A percentile compares a stretch with the other conserved stretches of the same genome.
Conservation (phyloP, 2,329 filamentous ascomycete genomes). For the Botrytis fragariae region DNA sequence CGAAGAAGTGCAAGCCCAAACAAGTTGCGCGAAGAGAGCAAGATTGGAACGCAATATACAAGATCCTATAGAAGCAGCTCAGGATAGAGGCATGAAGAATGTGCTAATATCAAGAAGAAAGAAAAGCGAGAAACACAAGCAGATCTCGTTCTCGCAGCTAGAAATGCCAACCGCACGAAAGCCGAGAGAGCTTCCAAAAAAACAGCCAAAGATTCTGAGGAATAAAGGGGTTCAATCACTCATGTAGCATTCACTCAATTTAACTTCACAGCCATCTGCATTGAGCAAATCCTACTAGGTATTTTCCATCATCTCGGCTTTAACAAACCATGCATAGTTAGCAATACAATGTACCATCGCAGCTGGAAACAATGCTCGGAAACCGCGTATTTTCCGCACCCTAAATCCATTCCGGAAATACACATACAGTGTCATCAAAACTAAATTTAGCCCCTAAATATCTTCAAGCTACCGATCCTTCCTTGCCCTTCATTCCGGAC, state of each 20-base stretch:
- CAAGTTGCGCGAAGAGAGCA: background rate
- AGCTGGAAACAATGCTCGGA: background rate
- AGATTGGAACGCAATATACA: background rate
- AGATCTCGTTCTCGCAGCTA: background rate
- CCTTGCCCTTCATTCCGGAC: background rate
- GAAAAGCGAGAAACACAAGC: background rate
- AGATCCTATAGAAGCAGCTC: background rate
- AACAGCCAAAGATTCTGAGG: background rate
- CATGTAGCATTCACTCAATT: background rate
- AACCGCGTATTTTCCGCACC: background rate
- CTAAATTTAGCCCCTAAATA: background rate
- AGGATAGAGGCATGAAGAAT: background rate
- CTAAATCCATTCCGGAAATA: accelerated
- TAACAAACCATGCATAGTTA: no score
- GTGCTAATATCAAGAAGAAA: background rate
- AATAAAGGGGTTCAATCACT: background rate
- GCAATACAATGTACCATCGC: no score
- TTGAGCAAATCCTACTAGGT: no score
- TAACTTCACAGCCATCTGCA: no score
- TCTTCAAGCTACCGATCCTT: no score
- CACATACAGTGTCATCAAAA: background rate
- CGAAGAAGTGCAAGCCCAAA: background rate
- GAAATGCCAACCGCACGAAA: accelerated
- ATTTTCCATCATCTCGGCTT: no score
- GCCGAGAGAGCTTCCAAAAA: background rate